Conservation (phyloP, 2,329 filamentous ascomycete genomes). For the Trichothecium roseum region DNA sequence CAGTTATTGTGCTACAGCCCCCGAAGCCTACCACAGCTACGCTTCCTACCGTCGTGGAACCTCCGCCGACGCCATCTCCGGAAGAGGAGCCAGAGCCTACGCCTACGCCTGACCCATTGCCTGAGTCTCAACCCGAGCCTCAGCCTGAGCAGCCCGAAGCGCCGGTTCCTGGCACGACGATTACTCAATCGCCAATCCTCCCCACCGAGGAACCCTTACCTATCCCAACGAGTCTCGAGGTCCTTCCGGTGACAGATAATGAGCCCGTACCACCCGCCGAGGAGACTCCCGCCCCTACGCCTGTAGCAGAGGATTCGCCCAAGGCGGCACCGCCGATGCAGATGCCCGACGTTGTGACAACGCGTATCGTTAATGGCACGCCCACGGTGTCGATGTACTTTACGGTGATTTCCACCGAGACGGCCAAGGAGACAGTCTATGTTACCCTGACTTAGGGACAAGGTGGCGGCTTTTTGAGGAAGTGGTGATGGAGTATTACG, state of each 20-base stretch:
- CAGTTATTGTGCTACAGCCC: background rate
- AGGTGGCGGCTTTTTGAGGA: too few species aligned
- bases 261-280: background rate
- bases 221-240: constrained; percentile 4
- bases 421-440: constrained; percentile 15
- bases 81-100: too few species aligned
- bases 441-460: too few species aligned
- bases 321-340: background rate
- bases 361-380: constrained; percentile 15
- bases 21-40: constrained; percentile 1
- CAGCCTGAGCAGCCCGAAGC: constrained; percentile 1
- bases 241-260: constrained; percentile 16
- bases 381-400: constrained; percentile 24
- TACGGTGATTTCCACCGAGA: constrained; percentile 20
- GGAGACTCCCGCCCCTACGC: background rate
- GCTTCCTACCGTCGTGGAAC: background rate
- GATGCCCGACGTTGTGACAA: constrained; percentile 11
- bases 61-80: background rate
- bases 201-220: background rate
- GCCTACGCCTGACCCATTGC: too few species aligned
- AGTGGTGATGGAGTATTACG: too few species aligned
- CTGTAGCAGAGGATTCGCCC: background rate
- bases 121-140: too few species aligned
- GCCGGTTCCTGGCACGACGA: background rate
- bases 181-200: constrained; percentile 2